Evolutionary conservation across 2,329 filamentous ascomycete species (phyloP), one percentile per base, ranked within the genome.

Genomic region (Penicillium sp.): DNA sequence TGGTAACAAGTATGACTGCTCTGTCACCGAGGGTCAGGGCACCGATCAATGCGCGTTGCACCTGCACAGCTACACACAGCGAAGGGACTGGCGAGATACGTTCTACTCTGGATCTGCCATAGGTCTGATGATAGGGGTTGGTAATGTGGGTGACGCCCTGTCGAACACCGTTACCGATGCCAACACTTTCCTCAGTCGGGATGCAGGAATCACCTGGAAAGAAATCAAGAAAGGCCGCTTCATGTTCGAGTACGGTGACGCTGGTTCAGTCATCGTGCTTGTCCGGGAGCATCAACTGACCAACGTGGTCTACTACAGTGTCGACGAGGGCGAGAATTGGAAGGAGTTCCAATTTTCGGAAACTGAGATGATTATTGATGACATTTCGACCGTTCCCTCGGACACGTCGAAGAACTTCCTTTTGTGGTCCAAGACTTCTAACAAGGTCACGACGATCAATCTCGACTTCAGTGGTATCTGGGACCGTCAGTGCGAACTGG

Each of bases 201-300:
- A 99, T 72, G 95, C 89, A n/a, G 96, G 96, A 54, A 83, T 98
- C 51, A 90, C 80, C 39, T 99, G 95, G 95, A 87, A 83, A 62
- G 85, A 88, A 57, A 87, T 93, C 60, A 93, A 90, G 77, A 93
- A 96, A 75, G 96, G 95, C 6, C 85, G 83, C 35, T 96, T 92
- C 81, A 89, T 90, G 69, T 99, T 92, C 92, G 91, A 96, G 69
- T 96, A 92, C 72, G 96, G 95, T 57, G 96, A 99, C 67, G 92
- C 96, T 73, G 95, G 95, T 27, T 95, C 92, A 6, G 89, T 98
- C 67, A 86, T 98, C 60, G 91, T 96, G 43, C 88, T 99, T 49
- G 92, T 93, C 23, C 85, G 89, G 69, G 86, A 92, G 56, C 81
- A 83, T 14, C 83, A 83, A 52, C 81, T 85, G 51, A 92, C 89